Conservation (phyloP, 768 basidiomycete genomes). For the Glaciozyma antarctica region DNA sequence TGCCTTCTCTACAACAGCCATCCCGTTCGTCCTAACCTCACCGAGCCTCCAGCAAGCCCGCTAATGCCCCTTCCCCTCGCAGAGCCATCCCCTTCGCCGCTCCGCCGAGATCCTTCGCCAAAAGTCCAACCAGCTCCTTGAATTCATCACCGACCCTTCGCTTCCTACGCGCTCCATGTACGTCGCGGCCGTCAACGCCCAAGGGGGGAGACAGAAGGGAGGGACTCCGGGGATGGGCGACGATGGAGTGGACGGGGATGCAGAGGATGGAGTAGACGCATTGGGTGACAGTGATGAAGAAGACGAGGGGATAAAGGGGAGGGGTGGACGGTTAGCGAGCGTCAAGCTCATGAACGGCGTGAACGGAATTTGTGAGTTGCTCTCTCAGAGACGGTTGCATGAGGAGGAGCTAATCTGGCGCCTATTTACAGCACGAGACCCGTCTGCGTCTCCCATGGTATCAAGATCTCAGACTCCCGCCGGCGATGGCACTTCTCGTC, state of each 20-base stretch:
- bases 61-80: conserved; percentile 9
- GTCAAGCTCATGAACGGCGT: conserved; percentile 18
- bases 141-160: conserved; percentile 70
- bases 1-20: conserved; percentile 85
- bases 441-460: conserved; percentile 16
- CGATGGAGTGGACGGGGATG: conserved; percentile 25
- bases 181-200: conserved; percentile 8
- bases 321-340: neutral
- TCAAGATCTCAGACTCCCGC: conserved; percentile 13
- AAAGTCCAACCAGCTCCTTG: conserved; percentile 76
- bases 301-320: neutral
- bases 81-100: conserved; percentile 81
- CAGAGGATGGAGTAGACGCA: conserved; percentile 10
- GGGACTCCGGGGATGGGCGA: conserved; percentile 23
- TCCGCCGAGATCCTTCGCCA: conserved; percentile 69
- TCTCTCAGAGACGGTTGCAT: neutral
- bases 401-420: neutral
- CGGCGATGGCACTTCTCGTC: neutral
- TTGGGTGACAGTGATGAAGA: conserved; percentile 1
- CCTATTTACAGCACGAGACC: conserved; percentile 11
- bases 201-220: neutral
- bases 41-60: neutral
- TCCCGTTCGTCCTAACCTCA: conserved; percentile 53
- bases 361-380: conserved; percentile 19
- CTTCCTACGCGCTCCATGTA: conserved; percentile 14